Base-by-base conservation (phyloP, 2,329 filamentous ascomycete genomes). In the Monosporascus sp. region DNA sequence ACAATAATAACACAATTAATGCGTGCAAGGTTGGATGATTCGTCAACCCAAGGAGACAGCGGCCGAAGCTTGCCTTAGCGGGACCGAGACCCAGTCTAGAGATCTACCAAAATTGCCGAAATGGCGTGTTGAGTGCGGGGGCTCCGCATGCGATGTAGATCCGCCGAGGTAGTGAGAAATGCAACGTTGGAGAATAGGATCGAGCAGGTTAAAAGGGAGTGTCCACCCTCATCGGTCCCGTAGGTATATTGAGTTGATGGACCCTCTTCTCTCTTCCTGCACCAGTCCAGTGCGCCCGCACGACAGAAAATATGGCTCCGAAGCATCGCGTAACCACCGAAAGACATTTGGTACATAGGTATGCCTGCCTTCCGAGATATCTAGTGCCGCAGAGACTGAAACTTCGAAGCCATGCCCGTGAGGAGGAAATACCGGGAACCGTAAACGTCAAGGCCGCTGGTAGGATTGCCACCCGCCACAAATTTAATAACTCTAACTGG, bases 361-460 rank as follows among this genome's bases (percentile, higher is more conserved):
- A 31, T 46, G 43, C 8, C 17, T 17, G 5, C 22, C n/a, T 22
- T n/a, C 22, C 43, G 22, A 18, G 41, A 24, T 44, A 7, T 15
- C 7, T 26, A 28, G 14, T 5, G 22, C 22, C 22, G 11, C 7
- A 18, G 15, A 17, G n/a, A 44, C 41, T 18, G n/a, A 26, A 15
- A 17, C 24, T 31, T 26, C 20, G 14, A 11, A 66, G 64, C 35
- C 64, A 66, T 52, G 64, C 64, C 35, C 63, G 63, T n/a, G 63
- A 66, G 45, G 64, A 64, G 43, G 55, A 54, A 18, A 53, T 66
- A 26, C 63, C 64, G 2, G 64, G 63, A 15, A 66, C 63, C 7
- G 63, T 66, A 7, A 60, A 66, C 47, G 61, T 65, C 44, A 60
- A 60, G 43, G 58, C 54, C 15, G 55, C 56, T 26, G 64, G 64